Evolutionary conservation across 2,329 filamentous ascomycete species (phyloP), one percentile per base, ranked within the genome.

Genomic region (Botrytis hyacinthi): DNA sequence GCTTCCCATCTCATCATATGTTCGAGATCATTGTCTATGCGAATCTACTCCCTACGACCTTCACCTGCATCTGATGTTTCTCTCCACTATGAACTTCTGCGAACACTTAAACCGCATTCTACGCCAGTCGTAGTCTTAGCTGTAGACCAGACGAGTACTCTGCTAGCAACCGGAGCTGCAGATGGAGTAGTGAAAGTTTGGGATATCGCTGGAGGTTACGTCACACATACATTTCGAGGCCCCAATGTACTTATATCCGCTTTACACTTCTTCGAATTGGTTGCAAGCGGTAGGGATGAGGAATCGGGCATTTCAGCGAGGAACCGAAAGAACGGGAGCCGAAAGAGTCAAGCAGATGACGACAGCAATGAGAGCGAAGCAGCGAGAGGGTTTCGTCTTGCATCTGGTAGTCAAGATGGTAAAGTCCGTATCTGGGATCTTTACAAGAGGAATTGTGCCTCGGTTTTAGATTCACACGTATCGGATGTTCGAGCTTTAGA

Each of bases 141-240:
- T 1, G 90, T 96, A 75, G 96, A 99, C 81, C 87, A 89, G 71
- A 97, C 95, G 1, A 92, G 95, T 79, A 97, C 95, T 2, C 85
- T 99, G 20, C 86, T 99, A 61, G 96, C 95, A 26, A 98, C 95
- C 26, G 96, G 97, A 76, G 93, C 93, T 67, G 95, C 96, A 5
- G 96, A 99, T 81, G 96, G 96, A 37, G 89, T 92, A 0, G 93
- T 98, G 79, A 99, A 99, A 82, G 91, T 99, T 70, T 99, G 95
- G 95, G 96, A 99, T 83, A 94, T 99, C 74, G 86, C 87, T 68
- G 93, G 91, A 62, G 96, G 96, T 35, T 98, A 93, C 82, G 90
- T 94, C 46, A 99, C 97, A 42, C 96, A 99, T 83, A 97, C 94
- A 0, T 97, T 99, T 82, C 92, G 95, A 78, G 95, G 95, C 1